phyloP scores from a whole-genome alignment of 2,329 filamentous ascomycete species.

The Fusarium abutilonis region DNA sequence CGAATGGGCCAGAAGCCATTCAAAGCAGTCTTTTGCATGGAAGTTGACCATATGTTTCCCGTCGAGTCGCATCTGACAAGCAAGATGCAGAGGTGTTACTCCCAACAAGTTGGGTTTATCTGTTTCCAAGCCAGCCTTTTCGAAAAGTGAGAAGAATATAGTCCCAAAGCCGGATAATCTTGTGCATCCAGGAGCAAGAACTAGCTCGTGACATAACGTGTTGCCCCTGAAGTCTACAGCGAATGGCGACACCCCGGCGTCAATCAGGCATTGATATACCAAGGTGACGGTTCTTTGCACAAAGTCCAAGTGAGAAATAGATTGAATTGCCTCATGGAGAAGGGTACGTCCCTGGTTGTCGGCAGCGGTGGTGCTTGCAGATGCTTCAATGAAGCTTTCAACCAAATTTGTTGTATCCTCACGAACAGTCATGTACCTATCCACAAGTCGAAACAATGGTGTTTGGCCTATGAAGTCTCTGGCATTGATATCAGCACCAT shows the following conservation, averaged over 20 bases:
- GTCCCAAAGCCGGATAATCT: neutral
- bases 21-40: slow-evolving; percentile 6
- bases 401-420: neutral
- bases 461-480: slow-evolving; percentile 19
- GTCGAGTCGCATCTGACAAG: slow-evolving; percentile 4
- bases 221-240: slow-evolving; percentile 28
- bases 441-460: slow-evolving; percentile 12
- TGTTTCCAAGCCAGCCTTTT: slow-evolving; percentile 11
- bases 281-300: neutral
- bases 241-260: slow-evolving; percentile 19
- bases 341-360: slow-evolving; percentile 24
- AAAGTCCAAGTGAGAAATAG: neutral
- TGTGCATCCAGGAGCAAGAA: neutral
- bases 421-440: neutral
- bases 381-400: slow-evolving; percentile 5
- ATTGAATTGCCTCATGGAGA: slow-evolving; percentile 19
- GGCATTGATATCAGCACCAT: slow-evolving; percentile 15
- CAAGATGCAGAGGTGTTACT: slow-evolving; percentile 29
- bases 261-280: slow-evolving; percentile 16
- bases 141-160: slow-evolving; percentile 2
- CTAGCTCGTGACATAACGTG: slow-evolving; percentile 29
- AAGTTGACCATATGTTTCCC: neutral
- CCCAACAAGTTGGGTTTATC: slow-evolving; percentile 22
- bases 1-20: slow-evolving; percentile 12
- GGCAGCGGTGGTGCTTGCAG: neutral